Percentiles rank a stretch among this genome's conserved stretches.
Conservation (phyloP, 768 basidiomycete genomes). For the Mycena kentingensis region DNA sequence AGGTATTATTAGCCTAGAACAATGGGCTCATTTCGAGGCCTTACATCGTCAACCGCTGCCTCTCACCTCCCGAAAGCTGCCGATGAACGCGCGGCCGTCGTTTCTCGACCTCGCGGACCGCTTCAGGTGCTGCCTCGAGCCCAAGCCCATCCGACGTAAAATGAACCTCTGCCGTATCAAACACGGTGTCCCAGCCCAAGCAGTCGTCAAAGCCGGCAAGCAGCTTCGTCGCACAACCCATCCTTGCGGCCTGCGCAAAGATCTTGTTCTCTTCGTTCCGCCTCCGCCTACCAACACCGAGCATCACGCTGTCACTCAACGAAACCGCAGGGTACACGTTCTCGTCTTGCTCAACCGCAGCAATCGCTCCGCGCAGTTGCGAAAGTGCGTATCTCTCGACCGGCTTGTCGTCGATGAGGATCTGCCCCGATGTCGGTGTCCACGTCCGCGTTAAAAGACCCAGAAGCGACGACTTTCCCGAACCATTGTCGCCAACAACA, state of each 20-base stretch:
- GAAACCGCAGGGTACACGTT: slow-evolving; percentile 35
- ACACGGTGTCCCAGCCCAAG: slow-evolving; percentile 43
- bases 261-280: slow-evolving; percentile 24
- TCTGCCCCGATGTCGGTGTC: slow-evolving; percentile 36
- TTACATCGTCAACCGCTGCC: slow-evolving; percentile 51
- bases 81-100: slow-evolving; percentile 32
- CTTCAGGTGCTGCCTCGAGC: slow-evolving; percentile 31
- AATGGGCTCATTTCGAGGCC: slow-evolving; percentile 16
- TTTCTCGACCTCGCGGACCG: slow-evolving; percentile 33
- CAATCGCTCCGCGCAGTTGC: slow-evolving; percentile 39
- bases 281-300: slow-evolving; percentile 27
- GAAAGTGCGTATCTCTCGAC: slow-evolving; percentile 33
- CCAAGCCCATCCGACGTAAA: slow-evolving; percentile 26
- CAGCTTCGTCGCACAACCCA: slow-evolving; percentile 45
- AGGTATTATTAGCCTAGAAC: neutral
- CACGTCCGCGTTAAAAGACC: slow-evolving; percentile 42
- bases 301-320: slow-evolving; percentile 39
- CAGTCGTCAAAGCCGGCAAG: slow-evolving; percentile 36
- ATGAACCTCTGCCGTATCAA: slow-evolving; percentile 33
- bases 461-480: slow-evolving; percentile 42
- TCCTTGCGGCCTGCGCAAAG: slow-evolving; percentile 35
- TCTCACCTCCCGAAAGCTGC: slow-evolving; percentile 46
- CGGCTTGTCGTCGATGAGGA: slow-evolving; percentile 42
- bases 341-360: slow-evolving; percentile 45
- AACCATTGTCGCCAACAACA: slow-evolving; percentile 34